phyloP scores from a whole-genome alignment of 495 filamentous ascomycete species.

The Penicillium steckii region DNA sequence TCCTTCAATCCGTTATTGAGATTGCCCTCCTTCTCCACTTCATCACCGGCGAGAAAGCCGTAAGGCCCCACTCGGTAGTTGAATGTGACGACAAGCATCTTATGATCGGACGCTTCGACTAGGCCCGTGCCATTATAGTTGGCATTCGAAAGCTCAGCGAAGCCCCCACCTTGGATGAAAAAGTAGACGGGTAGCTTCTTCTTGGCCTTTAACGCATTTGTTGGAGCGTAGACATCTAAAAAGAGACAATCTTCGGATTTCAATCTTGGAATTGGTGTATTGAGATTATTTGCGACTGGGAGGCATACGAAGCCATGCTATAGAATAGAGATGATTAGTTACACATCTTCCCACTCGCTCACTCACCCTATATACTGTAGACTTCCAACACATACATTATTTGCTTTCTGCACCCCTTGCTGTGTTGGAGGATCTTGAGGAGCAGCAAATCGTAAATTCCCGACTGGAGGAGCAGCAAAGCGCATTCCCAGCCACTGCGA shows the following conservation, averaged over 20 bases:
- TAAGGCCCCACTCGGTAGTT: conserved; percentile 77
- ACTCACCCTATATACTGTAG: background rate
- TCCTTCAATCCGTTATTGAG: conserved; percentile 73
- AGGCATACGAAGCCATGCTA: conserved; percentile 55
- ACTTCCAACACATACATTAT: conserved; percentile 28
- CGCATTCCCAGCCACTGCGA: conserved; percentile 66
- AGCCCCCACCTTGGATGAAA: conserved; percentile 78
- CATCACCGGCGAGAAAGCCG: conserved; percentile 67
- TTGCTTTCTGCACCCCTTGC: conserved; percentile 43
- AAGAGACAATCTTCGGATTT: conserved; percentile 74
- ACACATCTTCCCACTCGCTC: too few relatives aligned
- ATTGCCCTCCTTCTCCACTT: conserved; percentile 51
- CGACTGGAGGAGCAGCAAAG: conserved; percentile 60
- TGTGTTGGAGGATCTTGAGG: conserved; percentile 52
- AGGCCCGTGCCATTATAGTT: conserved; percentile 66
- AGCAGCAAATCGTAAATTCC: conserved; percentile 56
- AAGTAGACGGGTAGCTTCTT: conserved; percentile 65
- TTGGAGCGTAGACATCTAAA: conserved; percentile 69
- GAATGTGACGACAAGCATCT: conserved; percentile 70
- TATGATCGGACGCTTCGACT: conserved; percentile 54
- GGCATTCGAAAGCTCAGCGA: conserved; percentile 58
- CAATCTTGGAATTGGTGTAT: conserved; percentile 24
- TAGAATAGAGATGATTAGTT: too few relatives aligned
- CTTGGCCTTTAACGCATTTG: conserved; percentile 38
- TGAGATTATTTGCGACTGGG: conserved; percentile 34